Base-by-base conservation (phyloP, 805 yeast species). In the Yarrowia alimentaria region DNA sequence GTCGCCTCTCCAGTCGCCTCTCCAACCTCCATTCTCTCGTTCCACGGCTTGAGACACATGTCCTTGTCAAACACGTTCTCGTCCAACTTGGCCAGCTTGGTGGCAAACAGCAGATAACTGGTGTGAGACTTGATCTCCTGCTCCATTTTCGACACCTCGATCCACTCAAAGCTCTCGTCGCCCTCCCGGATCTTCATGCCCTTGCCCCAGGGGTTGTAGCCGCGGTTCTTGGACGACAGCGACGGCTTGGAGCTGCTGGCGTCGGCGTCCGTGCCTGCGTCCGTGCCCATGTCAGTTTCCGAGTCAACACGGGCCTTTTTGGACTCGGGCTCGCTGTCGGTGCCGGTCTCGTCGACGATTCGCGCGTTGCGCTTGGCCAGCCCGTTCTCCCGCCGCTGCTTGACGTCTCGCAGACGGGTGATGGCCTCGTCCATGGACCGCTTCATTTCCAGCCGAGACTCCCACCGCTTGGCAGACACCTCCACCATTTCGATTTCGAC, bases 171-270 rank as follows among this genome's bases (percentile, higher is more conserved):
- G 3, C 74, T 75, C 4, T 72, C 77, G 61, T 91, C 97, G 51
- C 99, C 99, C 68, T 91, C 97, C 59, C 74, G 77, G 30, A 93
- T 76, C 57, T 96, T 77, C 56, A 75, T 68, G 11, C 98, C 97
- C 62, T 80, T 84, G 3, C 99, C 98, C 71, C 93, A 93, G 5
- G 98, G 97, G 64, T 91, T 90, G 66, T 74, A 90, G 17, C 85
- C 85, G 33, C 53, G 18, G 13, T 55, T n/a, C n/a, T n/a, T n/a
- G n/a, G n/a, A n/a, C n/a, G n/a, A n/a, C n/a, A n/a, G n/a, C 30
- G 55, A 54, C 18, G 37, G 29, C 20, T 43, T 43, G 8, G 43
- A 32, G 24, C 53, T 30, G 51, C 54, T 42, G 37, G 56, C 47
- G 16, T 33, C 33, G n/a, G n/a, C n/a, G n/a, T n/a, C n/a, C n/a